Percentiles rank a stretch among this genome's conserved stretches.
Conservation (phyloP, 768 basidiomycete species). For the Pulveroboletus sp. region DNA sequence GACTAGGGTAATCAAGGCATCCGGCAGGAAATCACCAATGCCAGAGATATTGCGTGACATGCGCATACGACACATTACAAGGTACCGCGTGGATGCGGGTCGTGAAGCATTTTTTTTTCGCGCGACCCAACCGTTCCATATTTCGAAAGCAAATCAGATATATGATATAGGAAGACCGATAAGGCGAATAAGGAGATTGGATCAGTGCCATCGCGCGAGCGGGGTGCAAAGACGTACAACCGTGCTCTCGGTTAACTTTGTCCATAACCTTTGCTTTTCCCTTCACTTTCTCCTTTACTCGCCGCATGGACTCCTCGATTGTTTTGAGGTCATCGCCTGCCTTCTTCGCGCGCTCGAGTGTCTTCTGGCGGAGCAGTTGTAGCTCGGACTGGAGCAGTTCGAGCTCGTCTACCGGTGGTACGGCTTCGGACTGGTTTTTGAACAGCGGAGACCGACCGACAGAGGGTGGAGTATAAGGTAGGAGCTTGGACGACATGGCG, state of each 20-base stretch:
- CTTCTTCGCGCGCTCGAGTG: slow-evolving; percentile 63
- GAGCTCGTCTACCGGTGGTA: slow-evolving; percentile 72
- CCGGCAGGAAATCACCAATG: slow-evolving; percentile 1
- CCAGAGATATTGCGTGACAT: slow-evolving; percentile 13
- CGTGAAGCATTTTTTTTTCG: slow-evolving; percentile 3
- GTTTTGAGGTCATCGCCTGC: slow-evolving; percentile 69
- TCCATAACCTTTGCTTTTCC: slow-evolving; percentile 69
- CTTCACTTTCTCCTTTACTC: slow-evolving; percentile 70
- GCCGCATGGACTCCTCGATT: slow-evolving; percentile 72
- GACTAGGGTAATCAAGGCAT: slow-evolving; percentile 21
- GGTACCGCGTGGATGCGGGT: not conserved
- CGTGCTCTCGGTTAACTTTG: slow-evolving; percentile 68
- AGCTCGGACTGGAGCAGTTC: slow-evolving; percentile 63
- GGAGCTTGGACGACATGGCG: slow-evolving; percentile 60
- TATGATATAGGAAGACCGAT: slow-evolving; percentile 9
- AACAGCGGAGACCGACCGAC: slow-evolving; percentile 55
- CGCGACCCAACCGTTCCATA: slow-evolving; percentile 8
- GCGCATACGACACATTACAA: not conserved
- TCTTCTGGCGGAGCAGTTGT: slow-evolving; percentile 44
- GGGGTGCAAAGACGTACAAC: slow-evolving; percentile 51
- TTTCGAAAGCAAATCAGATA: slow-evolving; percentile 3
- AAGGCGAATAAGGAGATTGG: slow-evolving; percentile 10
- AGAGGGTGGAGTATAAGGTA: slow-evolving; percentile 44
- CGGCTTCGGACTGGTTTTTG: slow-evolving; percentile 56
- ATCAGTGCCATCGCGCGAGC: slow-evolving; percentile 10